Base-by-base conservation (phyloP, 371 early-diverging fungal species). In the Rhizopus microsporus region DNA sequence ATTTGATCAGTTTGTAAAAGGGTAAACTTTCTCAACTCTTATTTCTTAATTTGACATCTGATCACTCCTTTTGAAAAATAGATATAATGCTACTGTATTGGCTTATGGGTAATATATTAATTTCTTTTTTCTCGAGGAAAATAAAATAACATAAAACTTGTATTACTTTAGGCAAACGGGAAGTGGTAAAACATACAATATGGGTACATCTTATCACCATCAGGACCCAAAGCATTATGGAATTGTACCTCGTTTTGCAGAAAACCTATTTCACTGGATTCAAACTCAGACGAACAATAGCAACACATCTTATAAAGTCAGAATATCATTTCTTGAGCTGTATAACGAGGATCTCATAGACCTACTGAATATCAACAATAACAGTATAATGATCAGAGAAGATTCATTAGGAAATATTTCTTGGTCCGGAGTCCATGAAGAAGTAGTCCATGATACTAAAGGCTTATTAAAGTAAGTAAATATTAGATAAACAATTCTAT, bases 331-430 rank as follows among this genome's bases (percentile, higher is more conserved):
- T 72, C 60, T 96, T 7, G 99, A 99, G 71, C 73, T 99, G 12
- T 97, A 99, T 76, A 98, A 99, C 77, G 99, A 99, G 72, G 91
- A 93, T 48, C 75, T 95, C 5, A 82, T 82, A 29, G 94, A 95
- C 65, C 76, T 95, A 13, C 66, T 93, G 13, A 76, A 79, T 42
- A 46, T 30, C 5, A 53, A 40, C 29, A 46, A 34, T 15, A 35
- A 57, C 9, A 56, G 55, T 29, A 58, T 62, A 39, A 60, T 85
- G 12, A 93, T 96, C 49, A 83, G 99, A 35, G 95, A 99, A 71
- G 98, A 99, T 76, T 71, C 81, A 12, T 81, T 86, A 54, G 98
- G 98, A 51, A 89, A 90, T 51, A 92, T 97, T 52, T 82, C 86
- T 57, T 95, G 96, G 93, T 74, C 83, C 3, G 96, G 96, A 33